A percentile compares a stretch with the other conserved stretches of the same genome.
Conservation (phyloP, 164 flowering plant genomes). For the Hamamelis virginiana region DNA sequence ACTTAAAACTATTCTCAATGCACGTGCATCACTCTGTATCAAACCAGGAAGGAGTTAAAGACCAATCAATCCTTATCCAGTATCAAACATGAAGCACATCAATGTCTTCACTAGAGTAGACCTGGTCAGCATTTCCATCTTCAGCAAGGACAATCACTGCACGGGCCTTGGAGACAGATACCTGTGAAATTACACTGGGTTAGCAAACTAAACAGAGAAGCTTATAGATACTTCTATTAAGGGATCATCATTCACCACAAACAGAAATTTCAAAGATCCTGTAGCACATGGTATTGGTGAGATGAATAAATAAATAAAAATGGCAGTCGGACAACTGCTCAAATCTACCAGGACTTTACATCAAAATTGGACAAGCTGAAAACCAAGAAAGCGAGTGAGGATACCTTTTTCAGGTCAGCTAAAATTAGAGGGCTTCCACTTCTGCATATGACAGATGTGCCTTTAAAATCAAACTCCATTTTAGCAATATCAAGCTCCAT, state of each 20-base stretch:
- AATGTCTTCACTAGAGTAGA: conserved; percentile 13
- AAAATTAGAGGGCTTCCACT: conserved; percentile 78
- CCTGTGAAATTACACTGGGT: conserved; percentile 30
- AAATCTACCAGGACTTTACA: no score
- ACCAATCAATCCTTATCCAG: neutral
- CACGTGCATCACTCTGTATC: conserved; percentile 83
- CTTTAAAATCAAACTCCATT: conserved; percentile 82
- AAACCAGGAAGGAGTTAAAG: conserved; percentile 8
- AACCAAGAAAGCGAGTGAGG: neutral
- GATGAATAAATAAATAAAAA: no score
- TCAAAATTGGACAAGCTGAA: no score
- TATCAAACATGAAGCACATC: conserved; percentile 1
- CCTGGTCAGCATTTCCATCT: conserved; percentile 94
- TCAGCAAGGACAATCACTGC: conserved; percentile 78
- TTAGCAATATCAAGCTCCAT: conserved; percentile 87
- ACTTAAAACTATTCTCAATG: conserved; percentile 77
- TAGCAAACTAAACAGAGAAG: neutral
- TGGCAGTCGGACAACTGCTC: no score
- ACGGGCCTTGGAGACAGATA: conserved; percentile 90
- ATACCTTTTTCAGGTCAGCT: conserved; percentile 80
- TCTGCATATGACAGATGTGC: conserved; percentile 84
- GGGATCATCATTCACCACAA: neutral
- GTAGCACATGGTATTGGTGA: neutral
- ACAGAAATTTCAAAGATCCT: neutral
- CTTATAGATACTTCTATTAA: neutral